These are phyloP conservation scores for Malania oleifera DNA, from an alignment of 164 flowering plant species.

Conservation along the genomic window DNA sequence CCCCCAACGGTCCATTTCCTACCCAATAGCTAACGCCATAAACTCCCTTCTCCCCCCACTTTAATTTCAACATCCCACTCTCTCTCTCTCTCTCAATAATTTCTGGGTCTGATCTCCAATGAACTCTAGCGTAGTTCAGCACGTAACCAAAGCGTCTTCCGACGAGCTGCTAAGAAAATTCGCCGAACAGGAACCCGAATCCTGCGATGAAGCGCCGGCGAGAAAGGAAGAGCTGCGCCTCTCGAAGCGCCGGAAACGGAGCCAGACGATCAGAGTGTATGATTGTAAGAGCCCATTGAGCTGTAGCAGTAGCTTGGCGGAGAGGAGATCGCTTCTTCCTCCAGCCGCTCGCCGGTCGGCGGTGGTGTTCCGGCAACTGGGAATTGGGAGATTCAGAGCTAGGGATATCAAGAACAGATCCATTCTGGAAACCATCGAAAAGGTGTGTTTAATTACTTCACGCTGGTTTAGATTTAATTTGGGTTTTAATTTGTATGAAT, in stretches of 20 bases:
- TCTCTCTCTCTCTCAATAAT: background rate
- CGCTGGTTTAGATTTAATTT: background rate
- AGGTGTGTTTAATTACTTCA: conserved; percentile 32
- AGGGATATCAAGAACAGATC: conserved; percentile 50
- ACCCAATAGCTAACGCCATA: background rate
- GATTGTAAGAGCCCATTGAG: conserved; percentile 24
- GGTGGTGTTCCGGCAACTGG: conserved; percentile 32
- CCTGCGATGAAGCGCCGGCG: conserved; percentile 9
- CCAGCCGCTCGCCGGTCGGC: conserved; percentile 25
- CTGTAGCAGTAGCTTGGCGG: conserved; percentile 27
- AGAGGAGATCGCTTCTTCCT: conserved; percentile 59
- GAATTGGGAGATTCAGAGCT: conserved; percentile 35
- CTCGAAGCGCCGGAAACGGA: conserved; percentile 33
- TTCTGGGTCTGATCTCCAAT: conserved; percentile 10
- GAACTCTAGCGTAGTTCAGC: conserved; percentile 46
- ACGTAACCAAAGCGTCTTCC: conserved; percentile 65
- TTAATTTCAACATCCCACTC: background rate
- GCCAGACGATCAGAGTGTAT: background rate
- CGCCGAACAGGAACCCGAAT: conserved; percentile 42
- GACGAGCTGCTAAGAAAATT: conserved; percentile 80
- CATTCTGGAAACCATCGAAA: conserved; percentile 49
- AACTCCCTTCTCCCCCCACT: background rate
- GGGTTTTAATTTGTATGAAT: background rate
- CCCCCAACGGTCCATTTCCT: conserved; percentile 31
- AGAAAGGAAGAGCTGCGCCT: conserved; percentile 16